Base-by-base conservation (phyloP, 306 rosid genomes). In the Lagenaria siceraria region DNA sequence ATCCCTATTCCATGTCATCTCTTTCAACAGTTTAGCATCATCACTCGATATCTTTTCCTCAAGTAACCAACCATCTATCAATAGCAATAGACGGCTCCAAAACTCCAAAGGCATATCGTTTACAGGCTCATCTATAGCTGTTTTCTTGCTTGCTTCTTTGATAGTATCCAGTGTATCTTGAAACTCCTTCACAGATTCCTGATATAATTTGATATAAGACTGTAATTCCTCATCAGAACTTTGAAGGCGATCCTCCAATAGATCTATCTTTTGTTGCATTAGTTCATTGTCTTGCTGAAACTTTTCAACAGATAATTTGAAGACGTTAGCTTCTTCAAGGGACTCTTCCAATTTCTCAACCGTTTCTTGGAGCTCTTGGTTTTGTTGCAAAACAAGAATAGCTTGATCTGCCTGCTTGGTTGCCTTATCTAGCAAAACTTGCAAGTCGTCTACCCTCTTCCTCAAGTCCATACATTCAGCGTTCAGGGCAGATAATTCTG, bases 71-170 rank as follows among this genome's bases (percentile, higher is more conserved):
- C 99, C 99, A 86, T 95, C 99, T 80, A 95, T 87, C 62, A 88
- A 80, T 79, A 95, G 96, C 82, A 92, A 87, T 76, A 95, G 75
- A 60, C 80, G 84, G 80, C 97, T 95, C 99, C 97, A 95, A 87
- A 89, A 95, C 69, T 95, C 99, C 92, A 86, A 81, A 11, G 99
- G 96, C 97, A 88, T 90, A 85, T 95, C 96, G 84, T 90, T 86
- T 79, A 89, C 89, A 7, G 93, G 97, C 80, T 86, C 93, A 80
- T 86, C 83, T 63, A 78, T 62, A 59, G 81, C 55, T 82, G 86
- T 88, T 85, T 71, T 87, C 87, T 88, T 90, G 97, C 91, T 90
- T 84, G 86, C 92, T 84, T 88, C 92, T 83, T 90, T 89, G 71
- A 95, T 73, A 78, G 78, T 86, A 82, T 82, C 38, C 17, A 90